Evolutionary conservation across 1,139 yeast genomes (phyloP), one percentile per base, ranked within the genome.

Genomic region (Lodderomyces parapsilosis): DNA sequence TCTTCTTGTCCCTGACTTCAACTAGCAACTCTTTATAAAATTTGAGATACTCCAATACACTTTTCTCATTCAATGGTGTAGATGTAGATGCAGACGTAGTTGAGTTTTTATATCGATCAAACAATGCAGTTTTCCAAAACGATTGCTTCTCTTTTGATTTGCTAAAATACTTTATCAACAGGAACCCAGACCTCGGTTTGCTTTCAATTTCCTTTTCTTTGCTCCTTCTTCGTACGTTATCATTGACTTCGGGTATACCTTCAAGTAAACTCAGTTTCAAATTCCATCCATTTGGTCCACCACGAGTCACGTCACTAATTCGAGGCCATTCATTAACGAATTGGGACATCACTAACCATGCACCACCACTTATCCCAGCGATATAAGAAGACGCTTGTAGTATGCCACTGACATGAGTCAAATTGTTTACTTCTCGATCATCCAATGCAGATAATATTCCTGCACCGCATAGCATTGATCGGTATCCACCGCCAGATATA

Each of bases 401-500:
- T 11, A 84, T 47, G 0, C 86, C 86, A 20, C 76, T 74, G 17
- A 80, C 52, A 27, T 57, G 60, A 1, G 66, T 65, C 1, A 60
- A 56, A 0, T 68, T 49, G 6, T 66, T 60, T 19, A 68, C 62
- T 0, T 74, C 65, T 39, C 82, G 54, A 4, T 51, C 53, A 52
- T 83, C 85, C 54, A 78, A 65, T 0, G 85, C 86, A 8, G 69
- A 55, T 1, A 83, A 44, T 13, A 76, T 70, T 1, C 93, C 93
- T 2, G 84, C 84, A 2, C 85, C 86, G 3, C 76, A 72, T 10
- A 85, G 57, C 80, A 85, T 77, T 1, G 91, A 77, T 46, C 91
- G 63, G 52, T 80, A 83, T 0, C 90, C 89, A 9, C 93, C 93
- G 3, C 93, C 93, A 4, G 90, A 83, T 23, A 85, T 58, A 0